Evolutionary conservation across 495 filamentous ascomycete species (phyloP).

Genomic region (Hypoxylon trugodes): DNA sequence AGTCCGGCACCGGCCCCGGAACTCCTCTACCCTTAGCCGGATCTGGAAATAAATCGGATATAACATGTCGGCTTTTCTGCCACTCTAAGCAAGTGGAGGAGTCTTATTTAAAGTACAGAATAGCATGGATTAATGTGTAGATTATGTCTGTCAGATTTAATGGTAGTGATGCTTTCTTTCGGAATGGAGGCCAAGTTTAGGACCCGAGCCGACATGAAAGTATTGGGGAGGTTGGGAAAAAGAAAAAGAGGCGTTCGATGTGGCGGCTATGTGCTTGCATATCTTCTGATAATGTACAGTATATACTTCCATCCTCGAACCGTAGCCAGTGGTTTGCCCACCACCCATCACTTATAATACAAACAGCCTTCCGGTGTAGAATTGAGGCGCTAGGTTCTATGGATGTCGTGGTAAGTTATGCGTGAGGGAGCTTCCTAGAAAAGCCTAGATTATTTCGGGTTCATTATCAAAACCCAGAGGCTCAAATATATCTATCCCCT

Average conservation of each 20-base stretch:
- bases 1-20: conserved; percentile 15
- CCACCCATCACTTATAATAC: background rate
- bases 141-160: too few species aligned
- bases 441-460: too few species aligned
- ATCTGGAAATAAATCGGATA: conserved; percentile 30
- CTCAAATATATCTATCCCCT: too few species aligned
- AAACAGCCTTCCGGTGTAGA: background rate
- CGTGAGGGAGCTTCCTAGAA: too few species aligned
- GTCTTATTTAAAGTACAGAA: background rate
- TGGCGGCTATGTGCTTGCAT: background rate
- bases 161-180: too few species aligned
- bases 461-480: too few species aligned
- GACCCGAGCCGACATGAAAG: too few species aligned
- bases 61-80: background rate
- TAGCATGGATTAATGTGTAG: background rate
- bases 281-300: background rate
- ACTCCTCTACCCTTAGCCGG: background rate
- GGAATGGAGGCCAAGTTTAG: too few species aligned
- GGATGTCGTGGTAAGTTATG: background rate
- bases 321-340: background rate
- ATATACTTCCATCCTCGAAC: background rate
- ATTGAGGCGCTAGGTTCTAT: background rate
- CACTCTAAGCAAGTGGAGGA: background rate
- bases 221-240: too few species aligned
- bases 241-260: background rate